These are phyloP conservation scores for Phytopythium vexans DNA, from an alignment of 352 stramenopile species.

Conservation along the genomic window DNA sequence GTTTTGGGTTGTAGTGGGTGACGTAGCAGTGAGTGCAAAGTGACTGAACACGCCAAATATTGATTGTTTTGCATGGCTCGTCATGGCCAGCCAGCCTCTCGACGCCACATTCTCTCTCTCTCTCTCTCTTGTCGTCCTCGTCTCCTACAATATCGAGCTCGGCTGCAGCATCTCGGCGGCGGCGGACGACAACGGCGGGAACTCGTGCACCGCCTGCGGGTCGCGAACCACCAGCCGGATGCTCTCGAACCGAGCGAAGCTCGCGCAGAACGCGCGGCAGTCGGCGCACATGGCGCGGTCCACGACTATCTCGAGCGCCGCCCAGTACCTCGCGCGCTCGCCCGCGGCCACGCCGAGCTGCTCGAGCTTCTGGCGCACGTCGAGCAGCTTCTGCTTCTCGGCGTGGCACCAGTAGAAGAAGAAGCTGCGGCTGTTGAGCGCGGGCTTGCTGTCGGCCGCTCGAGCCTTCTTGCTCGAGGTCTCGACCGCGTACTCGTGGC, in stretches of 20 bases:
- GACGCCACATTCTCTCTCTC: no score
- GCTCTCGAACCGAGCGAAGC: slow-evolving; percentile 39
- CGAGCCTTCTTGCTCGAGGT: slow-evolving; percentile 23
- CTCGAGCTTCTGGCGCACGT: slow-evolving; percentile 63
- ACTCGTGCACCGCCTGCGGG: slow-evolving; percentile 35
- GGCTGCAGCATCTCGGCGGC: no score
- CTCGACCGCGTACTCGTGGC: slow-evolving; percentile 70
- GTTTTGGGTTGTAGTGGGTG: no score
- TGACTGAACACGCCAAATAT: no score
- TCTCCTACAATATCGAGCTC: no score
- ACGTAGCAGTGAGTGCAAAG: no score
- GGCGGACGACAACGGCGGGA: no score
- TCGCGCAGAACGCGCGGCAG: slow-evolving; percentile 59
- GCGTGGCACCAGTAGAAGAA: slow-evolving; percentile 87
- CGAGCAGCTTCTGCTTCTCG: slow-evolving; percentile 83
- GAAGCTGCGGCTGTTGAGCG: slow-evolving; percentile 82
- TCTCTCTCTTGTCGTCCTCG: no score
- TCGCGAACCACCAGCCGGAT: slow-evolving; percentile 48
- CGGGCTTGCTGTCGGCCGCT: slow-evolving; percentile 27
- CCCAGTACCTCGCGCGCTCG: slow-evolving; percentile 30
- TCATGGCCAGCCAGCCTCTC: no score
- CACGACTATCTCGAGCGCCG: slow-evolving; percentile 51
- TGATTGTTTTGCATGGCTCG: no score
- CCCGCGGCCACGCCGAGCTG: neutral
- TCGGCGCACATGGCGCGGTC: slow-evolving; percentile 76